Conservation (phyloP, 176 grass and related monocot species). For the Thalia dealbata region DNA sequence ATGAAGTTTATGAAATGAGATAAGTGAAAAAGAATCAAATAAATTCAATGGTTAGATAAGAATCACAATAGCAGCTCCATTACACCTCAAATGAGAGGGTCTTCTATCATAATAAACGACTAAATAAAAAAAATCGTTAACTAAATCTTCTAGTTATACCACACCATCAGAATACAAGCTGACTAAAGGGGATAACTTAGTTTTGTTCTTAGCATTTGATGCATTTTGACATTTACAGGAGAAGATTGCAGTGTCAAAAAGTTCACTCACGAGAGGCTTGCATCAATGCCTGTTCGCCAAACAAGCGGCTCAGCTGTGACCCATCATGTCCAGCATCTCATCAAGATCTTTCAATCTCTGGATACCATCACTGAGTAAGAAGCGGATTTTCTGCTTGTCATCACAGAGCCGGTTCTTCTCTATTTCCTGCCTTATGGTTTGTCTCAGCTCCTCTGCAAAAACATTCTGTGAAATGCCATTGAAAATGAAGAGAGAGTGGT, state of each 20-base stretch:
- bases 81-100: not conserved
- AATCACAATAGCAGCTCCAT: not conserved
- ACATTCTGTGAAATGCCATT: conserved; percentile 3
- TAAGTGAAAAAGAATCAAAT: too few relatives aligned
- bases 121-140: too few relatives aligned
- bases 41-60: too few relatives aligned
- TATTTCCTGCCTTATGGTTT: conserved; percentile 61
- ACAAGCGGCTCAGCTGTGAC: conserved; percentile 24
- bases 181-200: not conserved
- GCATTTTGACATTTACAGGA: not conserved
- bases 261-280: not conserved
- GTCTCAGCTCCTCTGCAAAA: conserved; percentile 59
- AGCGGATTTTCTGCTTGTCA: conserved; percentile 72
- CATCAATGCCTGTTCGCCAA: not conserved
- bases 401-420: conserved; percentile 70
- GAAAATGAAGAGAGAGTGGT: conserved; percentile 7
- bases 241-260: not conserved
- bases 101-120: not conserved
- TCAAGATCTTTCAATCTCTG: conserved; percentile 82
- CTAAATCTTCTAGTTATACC: too few relatives aligned
- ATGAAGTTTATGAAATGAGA: not conserved
- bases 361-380: conserved; percentile 72
- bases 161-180: not conserved
- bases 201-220: not conserved
- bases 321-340: conserved; percentile 89